Conservation (phyloP, 768 basidiomycete genomes). For the Mycena latifolia region DNA sequence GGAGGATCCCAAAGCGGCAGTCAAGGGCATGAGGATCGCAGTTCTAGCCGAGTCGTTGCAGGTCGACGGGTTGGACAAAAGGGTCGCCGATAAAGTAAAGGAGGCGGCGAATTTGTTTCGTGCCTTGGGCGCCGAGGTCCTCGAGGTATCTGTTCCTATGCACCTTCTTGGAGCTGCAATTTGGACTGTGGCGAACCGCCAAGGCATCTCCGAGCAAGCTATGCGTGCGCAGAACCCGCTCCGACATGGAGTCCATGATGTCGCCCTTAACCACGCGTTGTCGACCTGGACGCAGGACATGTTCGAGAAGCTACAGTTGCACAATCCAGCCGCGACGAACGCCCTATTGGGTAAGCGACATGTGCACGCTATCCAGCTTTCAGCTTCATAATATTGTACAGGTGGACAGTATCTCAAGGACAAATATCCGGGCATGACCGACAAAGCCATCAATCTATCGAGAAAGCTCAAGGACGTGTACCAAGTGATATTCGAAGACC, state of each 20-base stretch:
- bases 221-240: conserved; percentile 38
- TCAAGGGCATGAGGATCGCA: conserved; percentile 53
- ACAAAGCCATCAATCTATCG: conserved; percentile 53
- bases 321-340: conserved; percentile 29
- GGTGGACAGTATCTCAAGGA: conserved; percentile 24
- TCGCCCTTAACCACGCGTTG: conserved; percentile 45
- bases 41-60: conserved; percentile 54
- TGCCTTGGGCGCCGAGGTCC: conserved; percentile 53
- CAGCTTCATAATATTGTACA: too few species aligned
- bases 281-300: conserved; percentile 52
- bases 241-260: conserved; percentile 48
- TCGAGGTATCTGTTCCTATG: conserved; percentile 55
- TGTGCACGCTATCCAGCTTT: too few species aligned
- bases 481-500: conserved; percentile 42
- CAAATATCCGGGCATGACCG: conserved; percentile 34
- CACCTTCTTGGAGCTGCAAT: conserved; percentile 39
- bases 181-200: conserved; percentile 27
- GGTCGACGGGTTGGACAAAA: conserved; percentile 47
- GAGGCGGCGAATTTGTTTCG: conserved; percentile 48
- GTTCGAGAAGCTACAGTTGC: conserved; percentile 47
- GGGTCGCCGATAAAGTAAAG: conserved; percentile 49
- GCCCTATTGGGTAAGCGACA: conserved; percentile 16
- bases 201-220: conserved; percentile 33
- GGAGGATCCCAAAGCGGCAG: conserved; percentile 37
- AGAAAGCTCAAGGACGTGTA: conserved; percentile 50